These are phyloP conservation scores for Paramecium pentaurelia DNA, from an alignment of 73 alveolate genomes.

Conservation along the genomic window DNA sequence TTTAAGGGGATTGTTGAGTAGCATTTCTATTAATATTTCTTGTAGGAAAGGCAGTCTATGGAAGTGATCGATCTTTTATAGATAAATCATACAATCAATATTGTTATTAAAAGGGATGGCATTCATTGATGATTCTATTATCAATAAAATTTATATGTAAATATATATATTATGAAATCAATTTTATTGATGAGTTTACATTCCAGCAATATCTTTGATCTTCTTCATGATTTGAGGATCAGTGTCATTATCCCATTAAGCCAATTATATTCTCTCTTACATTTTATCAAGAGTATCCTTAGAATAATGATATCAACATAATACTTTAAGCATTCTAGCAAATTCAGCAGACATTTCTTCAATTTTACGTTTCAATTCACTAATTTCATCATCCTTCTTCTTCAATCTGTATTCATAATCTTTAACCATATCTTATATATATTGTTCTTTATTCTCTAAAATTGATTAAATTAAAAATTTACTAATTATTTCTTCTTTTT, in stretches of 20 bases:
- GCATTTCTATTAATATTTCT: neutral
- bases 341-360: slow-evolving; percentile 82
- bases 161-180: neutral
- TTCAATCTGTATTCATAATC: slow-evolving; percentile 66
- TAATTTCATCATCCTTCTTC: slow-evolving; percentile 73
- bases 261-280: slow-evolving; percentile 79
- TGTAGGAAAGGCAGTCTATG: neutral
- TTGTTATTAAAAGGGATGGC: neutral
- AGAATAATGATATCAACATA: neutral
- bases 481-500: slow-evolving; percentile 59
- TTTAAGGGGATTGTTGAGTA: neutral
- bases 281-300: slow-evolving; percentile 76
- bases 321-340: slow-evolving; percentile 78
- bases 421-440: slow-evolving; percentile 63
- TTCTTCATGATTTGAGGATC: slow-evolving; percentile 75
- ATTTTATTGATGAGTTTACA: slow-evolving; percentile 31
- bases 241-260: slow-evolving; percentile 85
- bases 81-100: neutral
- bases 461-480: neutral
- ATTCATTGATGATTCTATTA: neutral
- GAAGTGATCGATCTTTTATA: neutral
- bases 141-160: neutral
- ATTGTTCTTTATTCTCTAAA: slow-evolving; percentile 59
- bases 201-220: slow-evolving; percentile 73
- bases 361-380: slow-evolving; percentile 68